Evolutionary conservation across 2,329 filamentous ascomycete genomes (phyloP), one percentile per base, ranked within the genome.

Genomic region (Colletotrichum sp.): DNA sequence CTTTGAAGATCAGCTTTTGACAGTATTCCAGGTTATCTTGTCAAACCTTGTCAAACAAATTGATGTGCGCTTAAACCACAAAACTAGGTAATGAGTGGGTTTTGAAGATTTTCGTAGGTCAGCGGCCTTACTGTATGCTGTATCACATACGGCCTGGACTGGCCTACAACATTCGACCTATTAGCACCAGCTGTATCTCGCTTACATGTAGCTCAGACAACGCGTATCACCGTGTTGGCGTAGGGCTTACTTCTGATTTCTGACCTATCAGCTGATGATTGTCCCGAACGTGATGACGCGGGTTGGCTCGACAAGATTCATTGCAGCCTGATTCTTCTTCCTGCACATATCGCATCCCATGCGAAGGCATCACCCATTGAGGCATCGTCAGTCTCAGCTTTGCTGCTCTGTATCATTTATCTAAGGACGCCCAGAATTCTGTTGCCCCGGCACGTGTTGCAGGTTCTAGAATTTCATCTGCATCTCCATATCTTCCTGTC

Each of bases 401-500:
- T 24, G 21, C 21, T 24, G 21, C 21, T 24, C 21, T 24, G 21
- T 24, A 24, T 24, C 21, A 24, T 24, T 24, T 24, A 24, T 24
- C 21, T 24, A 24, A 24, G 21, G 21, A 24, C 21, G 21, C 21
- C 21, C 21, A 24, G 3, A 24, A 24, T 24, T 24, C 21, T 24
- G 21, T 24, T 24, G 21, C 21, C 21, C 21, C 21, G 21, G 21
- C 21, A 24, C 21, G 21, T 24, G 21, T 24, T 24, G 21, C 21
- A 24, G 21, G 21, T 24, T 24, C 21, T 24, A 24, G 21, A 24
- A 24, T 2, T 24, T 13, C 10, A 7, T 52, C 4, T 8, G 44
- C 3, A 49, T 2, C 10, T 0, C 0, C n/a, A 0, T 1, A 4
- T 2, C 44, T 52, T 52, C 44, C 44, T 12, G 6, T 21, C 44